A percentile compares a stretch with the other conserved stretches of the same genome.
phyloP scores from a whole-genome alignment of 352 stramenopile species.

The Pythium phragmiticola region DNA sequence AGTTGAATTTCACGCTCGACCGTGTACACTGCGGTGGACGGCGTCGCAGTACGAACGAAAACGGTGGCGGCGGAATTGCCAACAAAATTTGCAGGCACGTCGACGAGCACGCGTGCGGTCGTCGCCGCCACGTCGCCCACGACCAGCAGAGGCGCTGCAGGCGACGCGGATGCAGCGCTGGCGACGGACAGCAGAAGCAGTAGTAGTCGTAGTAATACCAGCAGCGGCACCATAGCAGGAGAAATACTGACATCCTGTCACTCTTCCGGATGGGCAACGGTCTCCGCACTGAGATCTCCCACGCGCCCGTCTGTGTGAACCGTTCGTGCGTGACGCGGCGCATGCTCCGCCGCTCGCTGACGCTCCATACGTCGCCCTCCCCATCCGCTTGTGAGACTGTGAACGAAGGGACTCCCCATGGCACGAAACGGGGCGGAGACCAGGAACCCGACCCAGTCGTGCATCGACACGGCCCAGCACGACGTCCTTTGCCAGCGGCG shows the following conservation, averaged over 20 bases:
- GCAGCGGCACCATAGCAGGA: not conserved
- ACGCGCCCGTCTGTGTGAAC: slow-evolving; percentile 8
- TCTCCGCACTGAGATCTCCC: slow-evolving; percentile 19
- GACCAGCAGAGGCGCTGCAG: slow-evolving; percentile 45
- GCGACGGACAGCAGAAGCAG: not conserved
- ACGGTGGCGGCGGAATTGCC: not conserved
- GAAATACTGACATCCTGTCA: not conserved
- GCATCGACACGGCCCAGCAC: slow-evolving; percentile 22
- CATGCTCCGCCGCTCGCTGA: slow-evolving; percentile 23
- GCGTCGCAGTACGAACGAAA: not conserved
- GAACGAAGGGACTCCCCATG: slow-evolving; percentile 11
- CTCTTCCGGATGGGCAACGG: not conserved
- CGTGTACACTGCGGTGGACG: not conserved
- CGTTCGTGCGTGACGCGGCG: slow-evolving; percentile 20
- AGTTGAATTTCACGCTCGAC: slow-evolving; percentile 1
- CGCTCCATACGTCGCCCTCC: not conserved
- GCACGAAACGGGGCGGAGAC: slow-evolving; percentile 13
- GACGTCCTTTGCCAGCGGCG: slow-evolving; percentile 14
- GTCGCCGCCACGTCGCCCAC: slow-evolving; percentile 51
- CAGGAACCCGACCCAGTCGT: slow-evolving; percentile 27
- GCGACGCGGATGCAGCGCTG: not conserved
- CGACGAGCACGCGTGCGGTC: slow-evolving; percentile 23
- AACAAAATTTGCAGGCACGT: not conserved
- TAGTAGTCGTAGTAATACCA: not conserved
- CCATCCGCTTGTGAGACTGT: not conserved